A percentile compares a stretch with the other conserved stretches of the same genome.
Evolutionary conservation across 202 grass and related monocot species (phyloP).

Genomic region (Bolboschoenoplectus hybrid): DNA sequence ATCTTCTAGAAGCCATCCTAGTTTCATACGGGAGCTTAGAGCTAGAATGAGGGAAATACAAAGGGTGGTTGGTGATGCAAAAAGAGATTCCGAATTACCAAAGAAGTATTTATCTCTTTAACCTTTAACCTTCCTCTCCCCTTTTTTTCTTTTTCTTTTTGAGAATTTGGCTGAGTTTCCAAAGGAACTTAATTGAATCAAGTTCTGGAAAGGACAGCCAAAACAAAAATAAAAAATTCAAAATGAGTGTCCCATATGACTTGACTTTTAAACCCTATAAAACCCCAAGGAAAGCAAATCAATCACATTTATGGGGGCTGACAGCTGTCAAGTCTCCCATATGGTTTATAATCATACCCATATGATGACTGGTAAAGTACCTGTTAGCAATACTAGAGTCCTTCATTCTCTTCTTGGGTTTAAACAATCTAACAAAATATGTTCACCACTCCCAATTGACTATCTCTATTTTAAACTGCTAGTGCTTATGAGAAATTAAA

Average conservation of each 20-base stretch:
- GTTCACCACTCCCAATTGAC: conserved; percentile 15
- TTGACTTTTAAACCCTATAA: not conserved
- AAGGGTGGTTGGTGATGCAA: conserved; percentile 53
- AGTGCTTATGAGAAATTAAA: conserved; percentile 68
- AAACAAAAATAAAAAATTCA: not conserved
- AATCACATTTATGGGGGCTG: not conserved
- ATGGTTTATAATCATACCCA: not conserved
- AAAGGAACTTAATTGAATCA: no score
- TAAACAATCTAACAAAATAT: conserved; percentile 9
- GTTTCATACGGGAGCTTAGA: conserved; percentile 61
- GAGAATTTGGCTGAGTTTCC: not conserved
- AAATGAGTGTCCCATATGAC: not conserved
- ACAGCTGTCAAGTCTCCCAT: not conserved
- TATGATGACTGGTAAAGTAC: not conserved
- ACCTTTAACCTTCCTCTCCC: not conserved
- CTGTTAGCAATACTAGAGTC: not conserved
- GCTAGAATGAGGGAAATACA: conserved; percentile 64
- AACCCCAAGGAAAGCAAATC: not conserved
- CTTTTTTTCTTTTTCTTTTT: not conserved
- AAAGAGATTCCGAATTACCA: conserved; percentile 59
- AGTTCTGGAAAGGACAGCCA: not conserved
- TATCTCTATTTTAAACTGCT: conserved; percentile 10
- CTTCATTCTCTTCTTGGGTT: conserved; percentile 10
- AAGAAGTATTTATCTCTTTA: conserved; percentile 53
- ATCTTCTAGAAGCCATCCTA: conserved; percentile 56